phyloP scores from a whole-genome alignment of 169 alveolate genomes.

The Plasmodium coatneyi region DNA sequence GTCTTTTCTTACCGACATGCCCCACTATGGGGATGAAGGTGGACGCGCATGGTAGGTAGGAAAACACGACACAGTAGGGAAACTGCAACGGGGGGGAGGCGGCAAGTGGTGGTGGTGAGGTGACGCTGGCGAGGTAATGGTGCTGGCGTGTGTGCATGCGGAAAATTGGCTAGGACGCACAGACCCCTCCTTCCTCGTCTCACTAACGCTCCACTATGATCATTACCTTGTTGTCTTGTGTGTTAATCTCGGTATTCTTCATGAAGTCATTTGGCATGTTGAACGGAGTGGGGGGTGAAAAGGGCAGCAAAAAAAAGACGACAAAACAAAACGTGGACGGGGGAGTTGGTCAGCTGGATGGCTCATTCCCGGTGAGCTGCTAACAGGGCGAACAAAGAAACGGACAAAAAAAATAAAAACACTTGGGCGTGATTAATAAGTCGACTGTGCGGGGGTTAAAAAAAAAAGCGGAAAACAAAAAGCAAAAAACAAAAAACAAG shows the following conservation, averaged over 20 bases:
- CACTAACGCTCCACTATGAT: background rate
- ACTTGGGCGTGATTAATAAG: background rate
- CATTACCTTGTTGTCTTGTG: slow-evolving; percentile 61
- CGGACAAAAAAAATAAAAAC: background rate
- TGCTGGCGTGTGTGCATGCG: background rate
- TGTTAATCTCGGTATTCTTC: background rate
- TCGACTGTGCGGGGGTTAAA: background rate
- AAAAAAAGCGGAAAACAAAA: slow-evolving; percentile 9
- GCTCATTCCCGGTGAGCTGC: background rate
- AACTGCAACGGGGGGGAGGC: background rate
- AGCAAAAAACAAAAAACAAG: background rate
- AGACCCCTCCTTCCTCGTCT: background rate
- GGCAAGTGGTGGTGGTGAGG: background rate
- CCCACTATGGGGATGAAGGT: slow-evolving; percentile 54
- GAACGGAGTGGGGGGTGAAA: background rate
- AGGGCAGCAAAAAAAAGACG: background rate
- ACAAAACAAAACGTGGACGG: background rate
- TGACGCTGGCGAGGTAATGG: background rate
- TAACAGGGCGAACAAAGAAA: background rate
- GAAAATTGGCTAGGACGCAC: background rate
- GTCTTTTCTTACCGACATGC: slow-evolving; percentile 29
- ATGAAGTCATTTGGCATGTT: slow-evolving; percentile 50
- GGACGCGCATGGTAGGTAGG: slow-evolving; percentile 47
- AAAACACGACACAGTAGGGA: slow-evolving; percentile 46
- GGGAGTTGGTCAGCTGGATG: background rate